Evolutionary conservation across 192 early-diverging fungal genomes (phyloP), one percentile per base, ranked within the genome.

Genomic region (Funneliformis mosseae): DNA sequence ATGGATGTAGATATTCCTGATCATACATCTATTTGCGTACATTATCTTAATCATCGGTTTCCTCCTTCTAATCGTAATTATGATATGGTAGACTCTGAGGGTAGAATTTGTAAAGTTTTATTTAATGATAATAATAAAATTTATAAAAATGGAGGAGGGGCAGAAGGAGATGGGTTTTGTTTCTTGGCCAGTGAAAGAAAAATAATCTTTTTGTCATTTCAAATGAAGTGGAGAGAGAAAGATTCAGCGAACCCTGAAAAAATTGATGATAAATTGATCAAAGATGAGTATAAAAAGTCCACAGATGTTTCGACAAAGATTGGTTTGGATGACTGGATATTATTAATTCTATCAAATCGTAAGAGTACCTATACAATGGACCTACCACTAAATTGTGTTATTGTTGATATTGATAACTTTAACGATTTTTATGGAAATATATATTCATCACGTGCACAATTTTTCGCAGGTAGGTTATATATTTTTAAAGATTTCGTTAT

Each of bases 361-460:
- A 33, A 41, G 18, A 1, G 46, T 0, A 0, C 46, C 46, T 70
- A 42, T 42, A 21, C 68, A 42, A 70, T 27, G 18, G 68, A 70
- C 0, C 1, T 70, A 38, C 68, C n/a, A 70, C 2, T 33, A 42
- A 38, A 70, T 33, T 33, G 28, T 70, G n/a, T 2, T 33, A 33
- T 70, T 70, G 68, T 70, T 70, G 18, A 28, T 33, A 42, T 11
- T 0, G 39, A 4, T 42, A 70, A 70, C 39, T 70, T 70, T 70
- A 28, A 21, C 11, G 28, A 70, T 10, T 70, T 70, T 42, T 70
- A 70, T 42, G 68, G 68, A 27, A 33, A 33, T 16, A 28, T 42
- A 28, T 70, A 70, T 38, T 33, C 68, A n/a, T 41, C 28, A 27
- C 68, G 68, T 70, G 68, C 68, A 18, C 68, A 70, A 70, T 70